Conservation (phyloP, 345 rosid genomes). For the Durio zibethinus region DNA sequence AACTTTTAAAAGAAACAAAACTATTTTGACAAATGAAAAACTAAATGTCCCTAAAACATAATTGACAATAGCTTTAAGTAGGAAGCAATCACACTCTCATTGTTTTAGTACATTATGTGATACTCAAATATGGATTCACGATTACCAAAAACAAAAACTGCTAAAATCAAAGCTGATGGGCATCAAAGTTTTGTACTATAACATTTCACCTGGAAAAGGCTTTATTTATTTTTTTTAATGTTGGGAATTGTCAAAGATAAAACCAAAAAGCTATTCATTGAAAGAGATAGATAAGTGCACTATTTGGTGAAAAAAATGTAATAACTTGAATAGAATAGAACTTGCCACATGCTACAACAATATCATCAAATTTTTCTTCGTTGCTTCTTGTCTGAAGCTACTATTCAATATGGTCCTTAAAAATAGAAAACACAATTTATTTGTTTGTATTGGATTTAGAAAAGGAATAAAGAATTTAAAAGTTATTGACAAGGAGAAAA, state of each 20-base stretch:
- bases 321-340: conserved; percentile 30
- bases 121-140: neutral
- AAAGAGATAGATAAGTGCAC: neutral
- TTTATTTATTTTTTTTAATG: neutral
- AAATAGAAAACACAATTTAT: neutral
- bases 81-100: neutral
- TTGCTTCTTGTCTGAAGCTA: conserved; percentile 52
- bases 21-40: neutral
- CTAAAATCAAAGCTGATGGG: neutral
- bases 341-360: conserved; percentile 98
- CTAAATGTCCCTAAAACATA: neutral
- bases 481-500: neutral
- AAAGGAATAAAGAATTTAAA: neutral
- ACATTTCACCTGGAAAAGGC: neutral
- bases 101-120: neutral
- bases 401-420: conserved; percentile 89
- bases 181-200: neutral
- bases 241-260: neutral
- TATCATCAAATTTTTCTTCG: conserved; percentile 64
- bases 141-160: neutral
- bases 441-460: neutral
- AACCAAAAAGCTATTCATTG: neutral
- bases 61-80: neutral
- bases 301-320: neutral
- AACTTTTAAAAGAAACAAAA: too few relatives aligned